Base-by-base conservation (phyloP, 352 stramenopile species). In the Pythium pyrilobum region DNA sequence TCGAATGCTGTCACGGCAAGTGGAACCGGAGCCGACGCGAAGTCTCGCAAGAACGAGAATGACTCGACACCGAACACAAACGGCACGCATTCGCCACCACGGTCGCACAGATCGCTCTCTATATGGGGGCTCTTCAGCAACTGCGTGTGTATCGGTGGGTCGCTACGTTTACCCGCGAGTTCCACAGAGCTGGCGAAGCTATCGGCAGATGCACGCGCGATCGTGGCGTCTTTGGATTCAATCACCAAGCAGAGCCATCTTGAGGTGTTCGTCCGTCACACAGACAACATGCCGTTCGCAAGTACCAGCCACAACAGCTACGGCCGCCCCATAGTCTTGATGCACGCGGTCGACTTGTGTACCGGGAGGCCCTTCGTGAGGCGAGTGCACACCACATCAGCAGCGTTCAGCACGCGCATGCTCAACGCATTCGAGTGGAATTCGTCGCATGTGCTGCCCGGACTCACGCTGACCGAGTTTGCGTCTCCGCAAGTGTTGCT, bases 281-380 rank as follows among this genome's bases (percentile, higher is more conserved):
- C 71, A 0, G 75, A 85, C 41, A 73, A 84, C 28, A 55, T 86
- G 51, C 75, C 74, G 16, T 81, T 84, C 45, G 61, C 27, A 56
- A 55, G 28, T 31, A 56, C 18, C 25, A 56, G 32, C 32, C 38
- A 68, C 55, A 10, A 77, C 69, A 43, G 69, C 58, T 2, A 60
- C 65, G 29, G 21, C 1, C 45, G 40, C 12, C 78, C 78, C 5
- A 55, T 77, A 2, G 66, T 85, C 15, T 56, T 64, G 4, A 42
- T 87, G 15, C 68, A 85, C 42, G 33, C 84, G 8, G 62, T 87
- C 2, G 72, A 87, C 25, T 37, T 66, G 33, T 85, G 76, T 56
- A 78, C 75, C 0, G 78, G 78, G 5, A 60, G 64, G 52, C 52
- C 66, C n/a, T 32, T 82, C 0, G 64, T 66, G 10, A 51, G 66